These are phyloP conservation scores for Viola odorata DNA, from an alignment of 345 rosid genomes.

Conservation along the genomic window DNA sequence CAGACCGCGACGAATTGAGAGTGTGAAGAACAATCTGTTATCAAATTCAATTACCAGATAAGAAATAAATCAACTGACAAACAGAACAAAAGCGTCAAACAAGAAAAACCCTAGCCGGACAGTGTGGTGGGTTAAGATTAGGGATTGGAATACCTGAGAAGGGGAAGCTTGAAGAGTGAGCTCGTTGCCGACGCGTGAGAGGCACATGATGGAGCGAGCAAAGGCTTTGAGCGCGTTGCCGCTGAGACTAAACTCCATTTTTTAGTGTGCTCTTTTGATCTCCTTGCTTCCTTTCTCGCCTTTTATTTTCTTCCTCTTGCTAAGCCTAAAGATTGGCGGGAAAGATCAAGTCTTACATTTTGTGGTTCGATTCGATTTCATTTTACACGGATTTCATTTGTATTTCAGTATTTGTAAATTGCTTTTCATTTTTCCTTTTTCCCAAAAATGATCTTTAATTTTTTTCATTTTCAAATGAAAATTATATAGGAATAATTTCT, in stretches of 20 bases:
- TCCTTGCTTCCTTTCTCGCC: too few species aligned
- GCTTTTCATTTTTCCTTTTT: too few species aligned
- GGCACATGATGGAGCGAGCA: conserved; percentile 63
- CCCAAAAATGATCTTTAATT: too few species aligned
- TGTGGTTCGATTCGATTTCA: too few species aligned
- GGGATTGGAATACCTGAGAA: conserved; percentile 44
- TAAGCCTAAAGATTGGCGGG: conserved; percentile 9
- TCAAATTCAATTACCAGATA: not conserved
- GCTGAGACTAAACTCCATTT: conserved; percentile 74
- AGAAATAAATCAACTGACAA: not conserved
- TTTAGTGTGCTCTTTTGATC: not conserved
- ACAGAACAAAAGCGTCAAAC: not conserved
- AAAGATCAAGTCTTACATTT: not conserved
- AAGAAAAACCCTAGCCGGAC: not conserved
- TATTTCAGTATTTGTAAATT: too few species aligned
- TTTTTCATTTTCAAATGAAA: too few species aligned
- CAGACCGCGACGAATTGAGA: conserved; percentile 76
- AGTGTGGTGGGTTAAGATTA: too few species aligned
- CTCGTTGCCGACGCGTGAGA: conserved; percentile 83
- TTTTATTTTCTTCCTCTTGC: too few species aligned
- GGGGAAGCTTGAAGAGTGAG: too few species aligned
- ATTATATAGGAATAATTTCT: too few species aligned
- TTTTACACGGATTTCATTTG: too few species aligned
- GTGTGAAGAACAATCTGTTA: conserved; percentile 58
- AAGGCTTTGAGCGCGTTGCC: conserved; percentile 79